Conservation (phyloP, 805 yeast genomes). For the Suhomyces canberraensis region DNA sequence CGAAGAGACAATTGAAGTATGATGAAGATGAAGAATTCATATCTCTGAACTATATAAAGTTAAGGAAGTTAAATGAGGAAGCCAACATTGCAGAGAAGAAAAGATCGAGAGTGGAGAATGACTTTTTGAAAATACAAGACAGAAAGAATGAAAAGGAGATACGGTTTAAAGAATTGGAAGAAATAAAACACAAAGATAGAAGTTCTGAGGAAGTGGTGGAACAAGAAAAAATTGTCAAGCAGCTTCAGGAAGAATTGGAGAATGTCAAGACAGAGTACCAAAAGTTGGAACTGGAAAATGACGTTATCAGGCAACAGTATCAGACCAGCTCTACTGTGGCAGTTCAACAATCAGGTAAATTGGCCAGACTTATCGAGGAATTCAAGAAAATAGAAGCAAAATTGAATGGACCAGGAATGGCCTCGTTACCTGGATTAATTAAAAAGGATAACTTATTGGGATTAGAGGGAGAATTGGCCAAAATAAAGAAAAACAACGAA, state of each 20-base stretch:
- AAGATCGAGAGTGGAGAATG: constrained; percentile 29
- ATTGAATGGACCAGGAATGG: constrained; percentile 34
- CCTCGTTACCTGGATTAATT: constrained; percentile 31
- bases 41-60: constrained; percentile 28
- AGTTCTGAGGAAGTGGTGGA: constrained; percentile 3
- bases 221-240: constrained; percentile 20
- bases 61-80: constrained; percentile 35
- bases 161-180: constrained; percentile 5
- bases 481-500: constrained; percentile 24
- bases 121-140: constrained; percentile 19
- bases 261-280: constrained; percentile 23
- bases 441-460: constrained; percentile 30
- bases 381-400: constrained; percentile 18
- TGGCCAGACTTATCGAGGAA: constrained; percentile 18
- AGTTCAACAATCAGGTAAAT: constrained; percentile 21
- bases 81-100: constrained; percentile 32
- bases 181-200: constrained; percentile 16
- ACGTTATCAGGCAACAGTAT: constrained; percentile 26
- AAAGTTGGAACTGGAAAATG: constrained; percentile 27
- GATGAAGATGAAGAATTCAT: constrained; percentile 35
- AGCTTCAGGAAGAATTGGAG: constrained; percentile 25
- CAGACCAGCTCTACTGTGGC: constrained; percentile 35
- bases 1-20: constrained; percentile 27
- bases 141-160: constrained; percentile 13
- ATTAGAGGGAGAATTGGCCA: constrained; percentile 24